Percentiles rank a stretch among this genome's conserved stretches.
These are phyloP conservation scores for Cladophialophora chaetospira DNA, from an alignment of 2,329 filamentous ascomycete genomes.

Conservation along the genomic window DNA sequence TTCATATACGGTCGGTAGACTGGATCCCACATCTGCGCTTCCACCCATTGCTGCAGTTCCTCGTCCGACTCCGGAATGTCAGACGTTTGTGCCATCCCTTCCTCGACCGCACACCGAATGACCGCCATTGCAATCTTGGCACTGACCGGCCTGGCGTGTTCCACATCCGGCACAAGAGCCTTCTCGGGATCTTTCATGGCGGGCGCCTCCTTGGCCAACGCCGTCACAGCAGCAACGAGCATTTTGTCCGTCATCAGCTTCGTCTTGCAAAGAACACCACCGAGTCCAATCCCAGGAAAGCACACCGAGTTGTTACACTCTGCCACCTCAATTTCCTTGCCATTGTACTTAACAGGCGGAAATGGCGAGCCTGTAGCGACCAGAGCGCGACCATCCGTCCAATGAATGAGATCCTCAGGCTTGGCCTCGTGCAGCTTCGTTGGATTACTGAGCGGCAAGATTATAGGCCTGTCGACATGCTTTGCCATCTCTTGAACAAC, in stretches of 20 bases:
- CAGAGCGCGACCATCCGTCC: conserved; percentile 76
- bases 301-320: conserved; percentile 89
- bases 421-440: conserved; percentile 80
- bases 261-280: conserved; percentile 70
- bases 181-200: conserved; percentile 65
- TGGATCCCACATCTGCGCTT: conserved; percentile 47
- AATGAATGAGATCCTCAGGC: conserved; percentile 72
- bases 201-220: conserved; percentile 70
- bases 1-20: conserved; percentile 34
- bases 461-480: conserved; percentile 71
- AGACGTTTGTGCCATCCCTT: conserved; percentile 66
- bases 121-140: conserved; percentile 75
- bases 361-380: conserved; percentile 86
- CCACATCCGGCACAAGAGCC: conserved; percentile 75
- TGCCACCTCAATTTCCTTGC: conserved; percentile 61
- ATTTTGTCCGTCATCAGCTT: conserved; percentile 71
- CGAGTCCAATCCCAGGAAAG: conserved; percentile 84
- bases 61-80: conserved; percentile 59
- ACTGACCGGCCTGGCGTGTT: conserved; percentile 72
- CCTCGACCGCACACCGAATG: conserved; percentile 69
- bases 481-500: conserved; percentile 74
- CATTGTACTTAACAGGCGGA: conserved; percentile 65
- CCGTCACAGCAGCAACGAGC: conserved; percentile 77
- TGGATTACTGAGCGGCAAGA: conserved; percentile 83
- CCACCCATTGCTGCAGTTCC: conserved; percentile 45